Conservation (phyloP, 768 basidiomycete genomes). For the Termitomyces sp. region DNA sequence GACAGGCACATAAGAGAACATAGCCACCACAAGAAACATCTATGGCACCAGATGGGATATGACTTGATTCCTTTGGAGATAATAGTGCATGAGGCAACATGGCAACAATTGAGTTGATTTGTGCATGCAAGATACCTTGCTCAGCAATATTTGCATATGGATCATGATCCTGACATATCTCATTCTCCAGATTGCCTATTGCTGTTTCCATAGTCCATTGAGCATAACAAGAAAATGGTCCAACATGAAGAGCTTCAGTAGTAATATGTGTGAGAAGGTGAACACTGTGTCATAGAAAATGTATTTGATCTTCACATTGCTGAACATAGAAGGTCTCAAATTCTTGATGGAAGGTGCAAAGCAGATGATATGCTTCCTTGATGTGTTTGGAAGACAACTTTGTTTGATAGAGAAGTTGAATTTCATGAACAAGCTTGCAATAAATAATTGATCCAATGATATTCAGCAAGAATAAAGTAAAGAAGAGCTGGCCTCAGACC, state of each 20-base stretch:
- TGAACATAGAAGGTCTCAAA: slow-evolving; percentile 5
- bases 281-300: slow-evolving; percentile 6
- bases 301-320: not conserved
- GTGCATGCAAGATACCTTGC: not conserved
- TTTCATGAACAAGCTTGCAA: slow-evolving; percentile 24
- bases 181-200: slow-evolving; percentile 11
- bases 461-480: slow-evolving; percentile 18
- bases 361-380: not conserved
- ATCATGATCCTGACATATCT: slow-evolving; percentile 12
- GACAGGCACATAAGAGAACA: not conserved
- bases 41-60: not conserved
- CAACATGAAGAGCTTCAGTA: slow-evolving; percentile 1
- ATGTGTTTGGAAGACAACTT: slow-evolving; percentile 7
- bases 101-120: not conserved
- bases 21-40: not conserved
- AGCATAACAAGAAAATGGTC: not conserved
- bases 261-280: slow-evolving; percentile 9
- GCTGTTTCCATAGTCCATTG: slow-evolving; percentile 14
- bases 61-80: not conserved
- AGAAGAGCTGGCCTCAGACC: slow-evolving; percentile 25
- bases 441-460: slow-evolving; percentile 25
- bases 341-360: slow-evolving; percentile 1
- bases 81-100: not conserved
- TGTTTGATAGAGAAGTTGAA: slow-evolving; percentile 21
- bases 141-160: not conserved